Evolutionary conservation across 345 rosid species (phyloP).

Genomic region (sweet orange (Citrus sinensis)): DNA sequence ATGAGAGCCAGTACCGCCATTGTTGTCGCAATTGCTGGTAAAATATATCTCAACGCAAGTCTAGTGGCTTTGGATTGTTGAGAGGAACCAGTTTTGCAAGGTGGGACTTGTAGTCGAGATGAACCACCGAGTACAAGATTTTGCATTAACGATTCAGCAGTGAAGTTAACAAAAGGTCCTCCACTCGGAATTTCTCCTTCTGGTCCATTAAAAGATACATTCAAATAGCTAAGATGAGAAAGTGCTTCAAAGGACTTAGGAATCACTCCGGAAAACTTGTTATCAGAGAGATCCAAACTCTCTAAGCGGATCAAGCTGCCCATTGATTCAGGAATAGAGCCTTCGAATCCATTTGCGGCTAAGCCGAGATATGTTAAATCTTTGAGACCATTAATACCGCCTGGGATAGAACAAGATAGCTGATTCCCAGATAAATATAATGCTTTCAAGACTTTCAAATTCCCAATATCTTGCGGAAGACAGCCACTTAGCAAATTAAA

Average conservation of each 20-base stretch:
- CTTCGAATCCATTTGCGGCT: slow-evolving; percentile 4
- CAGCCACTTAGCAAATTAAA: slow-evolving; percentile 12
- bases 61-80: background rate
- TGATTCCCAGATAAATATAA: slow-evolving; percentile 11
- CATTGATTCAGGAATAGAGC: slow-evolving; percentile 3
- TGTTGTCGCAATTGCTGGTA: background rate
- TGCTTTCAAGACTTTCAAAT: background rate
- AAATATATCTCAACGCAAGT: background rate
- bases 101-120: background rate
- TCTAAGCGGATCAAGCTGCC: background rate
- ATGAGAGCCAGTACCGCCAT: background rate
- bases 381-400: background rate
- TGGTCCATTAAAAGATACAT: background rate
- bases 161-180: slow-evolving; percentile 11
- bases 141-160: background rate
- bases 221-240: background rate
- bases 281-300: slow-evolving; percentile 1
- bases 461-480: background rate
- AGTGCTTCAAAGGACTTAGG: slow-evolving; percentile 18
- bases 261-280: background rate
- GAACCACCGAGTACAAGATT: slow-evolving; percentile 12
- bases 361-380: background rate
- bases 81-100: background rate
- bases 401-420: slow-evolving; percentile 11
- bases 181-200: background rate